These are phyloP conservation scores for Colletotrichum caudatum DNA, from an alignment of 2,329 filamentous ascomycete genomes.

Conservation along the genomic window DNA sequence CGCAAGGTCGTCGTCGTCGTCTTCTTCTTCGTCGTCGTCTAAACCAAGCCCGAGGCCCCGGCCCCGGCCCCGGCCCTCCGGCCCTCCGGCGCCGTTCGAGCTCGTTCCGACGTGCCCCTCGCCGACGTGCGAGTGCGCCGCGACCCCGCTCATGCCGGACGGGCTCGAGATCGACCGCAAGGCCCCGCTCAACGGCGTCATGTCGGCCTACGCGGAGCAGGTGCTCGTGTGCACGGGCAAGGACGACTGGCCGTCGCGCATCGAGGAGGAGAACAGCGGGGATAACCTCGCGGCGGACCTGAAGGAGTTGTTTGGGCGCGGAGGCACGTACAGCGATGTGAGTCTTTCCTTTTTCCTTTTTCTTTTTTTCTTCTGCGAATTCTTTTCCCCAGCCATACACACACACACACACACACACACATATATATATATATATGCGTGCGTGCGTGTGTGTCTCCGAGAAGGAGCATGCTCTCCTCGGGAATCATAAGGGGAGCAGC, in stretches of 20 bases:
- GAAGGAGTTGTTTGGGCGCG: slow-evolving; percentile 75
- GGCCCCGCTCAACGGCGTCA: slow-evolving; percentile 78
- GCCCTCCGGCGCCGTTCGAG: slow-evolving; percentile 50
- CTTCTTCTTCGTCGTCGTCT: neutral
- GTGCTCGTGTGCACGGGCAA: slow-evolving; percentile 86
- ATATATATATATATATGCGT: neutral
- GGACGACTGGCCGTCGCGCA: slow-evolving; percentile 83
- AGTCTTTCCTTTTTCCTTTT: slow-evolving; percentile 47
- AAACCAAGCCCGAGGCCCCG: slow-evolving; percentile 1
- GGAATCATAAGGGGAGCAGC: neutral
- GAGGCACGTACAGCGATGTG: slow-evolving; percentile 76
- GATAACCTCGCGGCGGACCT: slow-evolving; percentile 78
- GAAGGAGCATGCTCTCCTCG: too few relatives aligned
- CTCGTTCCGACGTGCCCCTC: slow-evolving; percentile 74
- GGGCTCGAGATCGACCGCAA: slow-evolving; percentile 81
- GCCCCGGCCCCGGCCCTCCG: slow-evolving; percentile 15
- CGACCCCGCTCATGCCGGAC: slow-evolving; percentile 71
- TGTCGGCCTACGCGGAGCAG: slow-evolving; percentile 83
- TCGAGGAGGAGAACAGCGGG: slow-evolving; percentile 81
- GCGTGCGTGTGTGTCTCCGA: neutral
- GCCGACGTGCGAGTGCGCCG: slow-evolving; percentile 81
- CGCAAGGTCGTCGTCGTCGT: slow-evolving; percentile 3
- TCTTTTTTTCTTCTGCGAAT: neutral
- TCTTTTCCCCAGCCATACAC: neutral
- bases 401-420: too few relatives aligned